Percentiles rank a stretch among this genome's conserved stretches.
phyloP scores from a whole-genome alignment of 352 stramenopile species.

The Globisporangium rhizosaccharum region DNA sequence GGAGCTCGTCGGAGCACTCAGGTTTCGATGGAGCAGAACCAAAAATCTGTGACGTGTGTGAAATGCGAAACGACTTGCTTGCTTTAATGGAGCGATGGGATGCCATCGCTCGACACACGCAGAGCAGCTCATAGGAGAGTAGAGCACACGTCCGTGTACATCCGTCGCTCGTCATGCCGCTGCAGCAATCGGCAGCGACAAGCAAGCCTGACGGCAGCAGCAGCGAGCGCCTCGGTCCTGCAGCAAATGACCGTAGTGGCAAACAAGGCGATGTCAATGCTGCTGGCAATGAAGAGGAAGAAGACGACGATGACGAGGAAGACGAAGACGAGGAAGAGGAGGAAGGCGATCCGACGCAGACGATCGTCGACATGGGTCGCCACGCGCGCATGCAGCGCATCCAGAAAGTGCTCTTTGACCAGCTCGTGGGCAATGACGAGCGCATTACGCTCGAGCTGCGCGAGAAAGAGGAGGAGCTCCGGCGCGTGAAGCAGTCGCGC shows the following conservation, averaged over 20 bases:
- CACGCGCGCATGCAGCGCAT: conserved; percentile 81
- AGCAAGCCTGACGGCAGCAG: no score
- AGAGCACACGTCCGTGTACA: no score
- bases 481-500: conserved; percentile 56
- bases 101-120: no score
- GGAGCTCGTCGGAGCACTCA: no score
- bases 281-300: conserved; percentile 7
- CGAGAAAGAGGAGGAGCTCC: conserved; percentile 73
- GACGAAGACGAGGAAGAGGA: conserved; percentile 55
- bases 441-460: conserved; percentile 65
- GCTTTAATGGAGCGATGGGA: no score
- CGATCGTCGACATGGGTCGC: conserved; percentile 76
- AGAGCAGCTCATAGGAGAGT: no score
- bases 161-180: no score
- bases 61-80: no score
- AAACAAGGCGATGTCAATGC: background rate
- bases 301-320: conserved; percentile 31
- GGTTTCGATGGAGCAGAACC: no score
- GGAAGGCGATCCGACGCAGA: conserved; percentile 59
- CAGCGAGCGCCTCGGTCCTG: no score
- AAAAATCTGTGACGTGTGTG: no score
- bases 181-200: no score
- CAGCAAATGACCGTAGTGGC: background rate
- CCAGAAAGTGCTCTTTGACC: conserved; percentile 79
- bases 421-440: conserved; percentile 72